These are phyloP conservation scores for Rubroshorea leprosula DNA, from an alignment of 345 rosid genomes.

Conservation along the genomic window DNA sequence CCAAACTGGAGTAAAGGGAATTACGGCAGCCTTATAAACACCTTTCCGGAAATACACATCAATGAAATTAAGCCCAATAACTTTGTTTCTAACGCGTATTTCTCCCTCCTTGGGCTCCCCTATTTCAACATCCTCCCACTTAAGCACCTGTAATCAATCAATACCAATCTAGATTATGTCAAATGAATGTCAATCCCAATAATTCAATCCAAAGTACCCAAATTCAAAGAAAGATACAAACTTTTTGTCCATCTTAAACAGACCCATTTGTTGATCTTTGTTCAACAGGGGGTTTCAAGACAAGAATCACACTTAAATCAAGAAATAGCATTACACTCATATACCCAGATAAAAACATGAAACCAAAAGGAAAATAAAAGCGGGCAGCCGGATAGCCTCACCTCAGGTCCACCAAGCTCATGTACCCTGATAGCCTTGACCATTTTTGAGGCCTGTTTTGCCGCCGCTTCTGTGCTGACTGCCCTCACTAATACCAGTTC, in stretches of 20 bases:
- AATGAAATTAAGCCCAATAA: slow-evolving; percentile 81
- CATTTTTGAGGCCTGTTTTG: slow-evolving; percentile 39
- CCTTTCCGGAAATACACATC: slow-evolving; percentile 85
- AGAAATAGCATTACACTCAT: neutral
- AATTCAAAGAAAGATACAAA: neutral
- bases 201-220: too few species aligned
- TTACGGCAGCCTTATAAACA: slow-evolving; percentile 54
- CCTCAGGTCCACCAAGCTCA: slow-evolving; percentile 92
- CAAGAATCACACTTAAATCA: neutral
- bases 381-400: neutral
- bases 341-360: neutral
- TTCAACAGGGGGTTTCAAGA: too few species aligned
- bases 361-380: neutral
- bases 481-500: neutral
- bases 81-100: slow-evolving; percentile 71
- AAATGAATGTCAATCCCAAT: too few species aligned
- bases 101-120: slow-evolving; percentile 86
- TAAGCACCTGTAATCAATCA: slow-evolving; percentile 52
- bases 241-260: neutral
- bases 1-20: slow-evolving; percentile 78
- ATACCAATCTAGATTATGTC: neutral
- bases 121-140: slow-evolving; percentile 87
- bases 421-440: slow-evolving; percentile 82
- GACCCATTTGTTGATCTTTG: too few species aligned
- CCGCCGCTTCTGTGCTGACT: slow-evolving; percentile 19